phyloP scores from a whole-genome alignment of 2,329 filamentous ascomycete species.

The Neocucurbitaria cava region DNA sequence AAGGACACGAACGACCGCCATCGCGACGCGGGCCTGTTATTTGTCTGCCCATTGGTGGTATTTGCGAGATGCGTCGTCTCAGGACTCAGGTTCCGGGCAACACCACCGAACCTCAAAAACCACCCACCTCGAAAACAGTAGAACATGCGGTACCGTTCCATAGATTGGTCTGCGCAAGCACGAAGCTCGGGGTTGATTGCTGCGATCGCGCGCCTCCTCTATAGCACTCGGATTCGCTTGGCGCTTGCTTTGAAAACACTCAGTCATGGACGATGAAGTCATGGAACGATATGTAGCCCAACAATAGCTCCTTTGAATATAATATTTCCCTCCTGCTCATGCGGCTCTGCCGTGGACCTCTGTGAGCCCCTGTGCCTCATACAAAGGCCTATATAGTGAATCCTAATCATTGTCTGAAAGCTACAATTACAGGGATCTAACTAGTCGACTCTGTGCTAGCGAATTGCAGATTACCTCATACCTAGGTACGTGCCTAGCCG shows the following conservation, averaged over 20 bases:
- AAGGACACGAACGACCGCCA: not conserved
- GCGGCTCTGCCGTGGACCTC: not conserved
- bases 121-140: not conserved
- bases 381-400: conserved; percentile 2
- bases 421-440: conserved; percentile 20
- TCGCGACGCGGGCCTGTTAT: not conserved
- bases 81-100: not conserved
- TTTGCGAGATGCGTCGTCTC: not conserved
- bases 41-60: not conserved
- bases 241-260: not conserved
- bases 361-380: not conserved
- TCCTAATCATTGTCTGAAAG: conserved; percentile 4
- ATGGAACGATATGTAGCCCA: conserved; percentile 4
- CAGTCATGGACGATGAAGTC: not conserved
- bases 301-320: not conserved
- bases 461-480: conserved; percentile 47
- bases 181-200: not conserved
- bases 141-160: not conserved
- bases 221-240: not conserved
- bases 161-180: not conserved
- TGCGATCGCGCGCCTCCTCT: not conserved
- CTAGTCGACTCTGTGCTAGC: conserved; percentile 33
- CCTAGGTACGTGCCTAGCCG: conserved; percentile 34
- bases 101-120: not conserved
- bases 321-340: not conserved